A percentile compares a stretch with the other conserved stretches of the same genome.
Evolutionary conservation across 164 flowering plant genomes (phyloP).

Genomic region (Magnolia changhungtana): DNA sequence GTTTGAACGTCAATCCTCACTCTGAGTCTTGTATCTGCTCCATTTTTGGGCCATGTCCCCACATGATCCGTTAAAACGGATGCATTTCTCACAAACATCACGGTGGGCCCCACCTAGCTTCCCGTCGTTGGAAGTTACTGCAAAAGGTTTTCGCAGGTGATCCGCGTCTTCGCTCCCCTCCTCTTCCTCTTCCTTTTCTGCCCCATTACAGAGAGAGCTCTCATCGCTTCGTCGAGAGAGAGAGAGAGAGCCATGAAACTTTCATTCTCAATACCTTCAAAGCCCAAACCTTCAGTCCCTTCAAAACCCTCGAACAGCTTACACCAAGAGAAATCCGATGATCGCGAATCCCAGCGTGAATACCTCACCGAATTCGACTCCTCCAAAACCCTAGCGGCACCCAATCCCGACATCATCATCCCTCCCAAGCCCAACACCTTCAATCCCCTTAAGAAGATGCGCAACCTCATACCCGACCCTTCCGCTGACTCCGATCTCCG

Average conservation of each 20-base stretch:
- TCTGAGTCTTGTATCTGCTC: too few species aligned
- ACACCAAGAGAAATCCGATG: conserved; percentile 6
- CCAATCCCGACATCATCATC: conserved; percentile 24
- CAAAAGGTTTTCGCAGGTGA: too few species aligned
- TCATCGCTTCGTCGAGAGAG: too few species aligned
- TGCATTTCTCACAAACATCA: too few species aligned
- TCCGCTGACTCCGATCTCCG: conserved; percentile 16
- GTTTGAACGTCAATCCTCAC: too few species aligned
- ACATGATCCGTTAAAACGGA: too few species aligned
- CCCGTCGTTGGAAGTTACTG: too few species aligned
- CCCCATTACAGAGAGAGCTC: too few species aligned
- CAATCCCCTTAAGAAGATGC: conserved; percentile 57
- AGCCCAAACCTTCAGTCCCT: conserved; percentile 10
- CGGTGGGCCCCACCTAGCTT: too few species aligned
- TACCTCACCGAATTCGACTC: conserved; percentile 58
- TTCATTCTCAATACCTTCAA: conserved; percentile 29
- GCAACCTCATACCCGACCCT: conserved; percentile 47
- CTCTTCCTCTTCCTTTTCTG: too few species aligned
- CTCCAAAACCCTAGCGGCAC: conserved; percentile 29
- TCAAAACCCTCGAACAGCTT: conserved; percentile 17
- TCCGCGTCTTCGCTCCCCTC: too few species aligned
- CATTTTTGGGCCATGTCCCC: too few species aligned
- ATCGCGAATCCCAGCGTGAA: conserved; percentile 9
- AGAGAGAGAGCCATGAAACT: conserved; percentile 29
- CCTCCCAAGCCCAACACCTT: conserved; percentile 55